Evolutionary conservation across 176 grass and related monocot species (phyloP), one percentile per base, ranked within the genome.

Genomic region (Cenchrus purpureus): DNA sequence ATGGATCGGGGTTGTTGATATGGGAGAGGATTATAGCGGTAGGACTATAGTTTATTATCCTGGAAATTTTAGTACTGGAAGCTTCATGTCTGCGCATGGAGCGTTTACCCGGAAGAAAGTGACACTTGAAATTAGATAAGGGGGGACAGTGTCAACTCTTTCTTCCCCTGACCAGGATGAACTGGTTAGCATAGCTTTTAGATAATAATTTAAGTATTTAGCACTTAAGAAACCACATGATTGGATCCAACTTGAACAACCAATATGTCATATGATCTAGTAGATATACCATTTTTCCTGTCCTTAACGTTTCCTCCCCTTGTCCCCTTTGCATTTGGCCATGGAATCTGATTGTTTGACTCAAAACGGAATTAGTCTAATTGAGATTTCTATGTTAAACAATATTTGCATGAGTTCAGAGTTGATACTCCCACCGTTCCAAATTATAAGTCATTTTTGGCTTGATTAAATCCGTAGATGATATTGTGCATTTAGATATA

Each of bases 141-240:
- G 16, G 11, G 31, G 20, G 7, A 16, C 12, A 37, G 4, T 81
- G 79, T 81, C 79, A 81, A 57, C 79, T 70, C 51, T 56, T 28
- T 57, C 7, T 25, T 42, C 20, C 51, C 7, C 32, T 70, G 65
- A 57, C 64, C 3, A 11, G 3, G 10, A 16, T 12, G 12, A 69
- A 42, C 50, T 44, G 12, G 51, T 81, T 69, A 28, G 32, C 49
- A 25, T 22, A 54, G n/a, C 12, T 7, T 6, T 1, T 45, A 7
- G 44, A 53, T 7, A 2, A 8, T 4, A 37, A 67, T 28, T 20
- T 43, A 1, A n/a, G 2, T 31, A 1, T 34, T 7, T 10, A 15
- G 15, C n/a, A 54, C 13, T 66, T 12, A 17, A 31, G 31, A 53
- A 12, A 55, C 32, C 16, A 8, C 31, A 42, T 57, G 16, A 76